phyloP scores from a whole-genome alignment of 2,329 filamentous ascomycete species.

The Ampelomyces quisqualis region DNA sequence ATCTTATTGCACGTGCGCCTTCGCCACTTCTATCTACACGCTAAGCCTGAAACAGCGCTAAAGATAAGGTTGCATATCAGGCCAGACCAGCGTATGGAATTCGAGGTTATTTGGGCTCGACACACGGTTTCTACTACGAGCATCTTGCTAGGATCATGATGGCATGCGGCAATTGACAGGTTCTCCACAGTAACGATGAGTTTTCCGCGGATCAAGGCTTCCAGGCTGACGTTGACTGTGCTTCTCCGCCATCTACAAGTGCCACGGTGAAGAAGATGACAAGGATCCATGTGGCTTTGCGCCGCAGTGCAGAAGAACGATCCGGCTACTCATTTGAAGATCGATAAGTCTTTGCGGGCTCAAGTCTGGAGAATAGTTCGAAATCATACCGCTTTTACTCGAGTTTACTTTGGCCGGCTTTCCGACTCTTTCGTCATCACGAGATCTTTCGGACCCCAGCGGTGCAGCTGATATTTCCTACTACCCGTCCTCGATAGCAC shows the following conservation, averaged over 20 bases:
- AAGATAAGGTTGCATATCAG: conserved; percentile 42
- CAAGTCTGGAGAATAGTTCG: not conserved
- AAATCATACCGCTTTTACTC: too few relatives aligned
- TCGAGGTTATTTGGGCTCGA: too few relatives aligned
- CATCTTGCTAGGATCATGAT: conserved; percentile 15
- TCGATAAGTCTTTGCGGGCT: conserved; percentile 1
- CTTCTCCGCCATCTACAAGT: conserved; percentile 16
- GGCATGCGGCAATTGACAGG: conserved; percentile 15
- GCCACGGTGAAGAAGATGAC: conserved; percentile 13
- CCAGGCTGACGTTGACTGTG: conserved; percentile 11
- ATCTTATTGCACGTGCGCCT: too few relatives aligned
- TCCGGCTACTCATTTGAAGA: conserved; percentile 2
- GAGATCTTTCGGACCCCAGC: too few relatives aligned
- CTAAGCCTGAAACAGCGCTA: conserved; percentile 26
- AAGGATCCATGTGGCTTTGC: conserved; percentile 8
- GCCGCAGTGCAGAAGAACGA: not conserved
- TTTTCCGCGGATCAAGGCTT: conserved; percentile 19
- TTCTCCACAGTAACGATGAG: conserved; percentile 25
- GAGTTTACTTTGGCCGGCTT: too few relatives aligned
- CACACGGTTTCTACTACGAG: too few relatives aligned
- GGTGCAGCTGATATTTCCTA: too few relatives aligned
- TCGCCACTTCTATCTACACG: conserved; percentile 15
- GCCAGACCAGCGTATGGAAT: conserved; percentile 17
- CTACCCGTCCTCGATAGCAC: too few relatives aligned
- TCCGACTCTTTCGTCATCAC: not conserved